Base-by-base conservation (phyloP, 371 early-diverging fungal species). In the Mucor indicus region DNA sequence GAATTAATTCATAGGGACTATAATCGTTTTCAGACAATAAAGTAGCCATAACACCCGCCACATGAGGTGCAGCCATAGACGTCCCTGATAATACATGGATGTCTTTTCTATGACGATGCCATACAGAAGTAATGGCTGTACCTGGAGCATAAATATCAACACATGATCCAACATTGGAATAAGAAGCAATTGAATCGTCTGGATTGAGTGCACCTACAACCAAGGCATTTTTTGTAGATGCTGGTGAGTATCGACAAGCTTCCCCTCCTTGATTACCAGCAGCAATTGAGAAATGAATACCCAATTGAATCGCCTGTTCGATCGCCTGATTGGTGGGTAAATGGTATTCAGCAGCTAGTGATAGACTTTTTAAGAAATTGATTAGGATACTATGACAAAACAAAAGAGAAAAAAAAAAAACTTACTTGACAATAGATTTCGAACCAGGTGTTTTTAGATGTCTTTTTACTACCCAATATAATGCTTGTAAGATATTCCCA, bases 181-280 rank as follows among this genome's bases (percentile, higher is more conserved):
- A 91, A 12, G 53, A 67, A 10, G 90, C 87, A 27, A 82, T 67
- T 0, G 68, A 69, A 65, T 91, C 90, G 38, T 77, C 74, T 17
- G 61, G 48, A 56, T 86, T 82, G 5, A 86, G 83, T 0, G 91
- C 91, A 12, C 93, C 98, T 8, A 93, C 94, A 0, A 93, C 93
- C 25, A 95, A 62, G 2, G 89, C 93, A 31, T 80, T 69, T 19
- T 74, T 64, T 1, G 85, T 86, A 4, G 88, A 83, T 12, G 88
- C 90, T 11, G 98, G 96, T 0, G 92, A 91, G 44, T 79, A 83
- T 27, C 74, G 62, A 60, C 96, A 95, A 3, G 95, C 95, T 55
- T 90, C 83, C 41, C 63, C 65, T 20, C 67, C 77, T 16, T 74
- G 69, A 40, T 80, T 81, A 5, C 81, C 81, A 17, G 81, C 79